Base-by-base conservation (phyloP, 805 yeast genomes). In the Phaffomyces thermotolerans region DNA sequence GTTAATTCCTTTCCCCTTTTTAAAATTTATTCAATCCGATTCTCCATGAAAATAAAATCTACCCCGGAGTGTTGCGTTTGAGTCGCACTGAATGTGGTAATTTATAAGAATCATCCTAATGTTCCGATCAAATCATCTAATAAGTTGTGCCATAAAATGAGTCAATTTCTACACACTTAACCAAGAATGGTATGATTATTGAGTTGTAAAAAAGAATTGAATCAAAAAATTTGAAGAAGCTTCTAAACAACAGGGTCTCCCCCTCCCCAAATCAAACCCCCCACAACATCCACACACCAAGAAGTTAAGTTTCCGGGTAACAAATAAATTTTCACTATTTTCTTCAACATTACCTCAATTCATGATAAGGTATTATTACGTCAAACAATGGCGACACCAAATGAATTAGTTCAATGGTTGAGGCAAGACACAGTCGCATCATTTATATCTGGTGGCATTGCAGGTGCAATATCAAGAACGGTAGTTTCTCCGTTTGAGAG, bases 401-500 rank as follows among this genome's bases (percentile, higher is more conserved):
- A 43, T 37, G 46, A 43, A 32, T 37, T 43, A 8, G 46, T 43
- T 3, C 46, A 43, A 23, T 47, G 51, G 51, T 27, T 63, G 3
- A 72, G 71, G 46, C 61, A 63, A 18, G 84, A 79, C 42, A 72
- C 80, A 15, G 74, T 75, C 29, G 71, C 88, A 2, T 78, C 89
- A 4, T 71, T 84, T 33, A 46, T 83, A 8, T 74, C 86, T 6
- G 95, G 95, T 14, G 93, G 93, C 7, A 54, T 79, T 8, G 91
- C 82, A 3, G 95, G 95, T 15, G 88, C 88, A 1, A 68, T 83
- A 1, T 85, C 95, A 2, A 71, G 98, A 43, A 91, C 98, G 0
- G 87, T 84, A 1, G 96, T 90, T 6, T 86, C 96, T 12, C 99
- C 99, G 1, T 80, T 91, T 64, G 99, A 91, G 62, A 71, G 99